Percentiles rank a stretch among this genome's conserved stretches.
Evolutionary conservation across 2,329 filamentous ascomycete species (phyloP).

Genomic region (Esteya vermicola): DNA sequence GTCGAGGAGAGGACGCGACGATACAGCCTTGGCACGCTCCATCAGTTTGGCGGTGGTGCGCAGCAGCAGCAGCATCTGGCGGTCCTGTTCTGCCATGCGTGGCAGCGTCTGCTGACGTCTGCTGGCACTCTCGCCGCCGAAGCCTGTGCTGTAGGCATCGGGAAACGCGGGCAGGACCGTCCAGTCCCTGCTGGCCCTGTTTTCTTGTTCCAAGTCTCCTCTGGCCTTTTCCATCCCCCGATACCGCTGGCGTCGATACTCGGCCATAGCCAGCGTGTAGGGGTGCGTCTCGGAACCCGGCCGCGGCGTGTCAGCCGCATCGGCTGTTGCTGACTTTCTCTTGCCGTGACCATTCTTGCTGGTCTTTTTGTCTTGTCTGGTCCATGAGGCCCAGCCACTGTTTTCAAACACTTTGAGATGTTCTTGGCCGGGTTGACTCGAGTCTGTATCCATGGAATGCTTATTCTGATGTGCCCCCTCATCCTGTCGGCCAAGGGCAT

Average conservation of each 20-base stretch:
- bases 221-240: slow-evolving; percentile 10
- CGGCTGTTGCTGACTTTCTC: no score
- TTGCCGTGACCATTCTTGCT: no score
- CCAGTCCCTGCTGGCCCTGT: slow-evolving; percentile 2
- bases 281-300: slow-evolving; percentile 5
- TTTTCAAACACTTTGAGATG: no score
- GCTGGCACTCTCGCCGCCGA: slow-evolving; percentile 8
- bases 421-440: no score
- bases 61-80: slow-evolving; percentile 16
- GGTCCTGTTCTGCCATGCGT: slow-evolving; percentile 12
- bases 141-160: slow-evolving; percentile 11
- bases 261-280: slow-evolving; percentile 7
- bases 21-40: slow-evolving; percentile 9
- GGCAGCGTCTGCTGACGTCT: slow-evolving; percentile 7
- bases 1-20: slow-evolving; percentile 16
- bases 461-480: no score
- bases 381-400: no score
- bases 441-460: no score
- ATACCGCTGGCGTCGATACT: slow-evolving; percentile 6
- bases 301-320: neutral
- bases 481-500: no score
- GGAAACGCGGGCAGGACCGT: slow-evolving; percentile 11
- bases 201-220: neutral
- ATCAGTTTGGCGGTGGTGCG: slow-evolving; percentile 13
- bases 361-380: no score